Evolutionary conservation across 1,139 yeast species (phyloP), one percentile per base, ranked within the genome.

Genomic region (Nakaseomyces delphensis): DNA sequence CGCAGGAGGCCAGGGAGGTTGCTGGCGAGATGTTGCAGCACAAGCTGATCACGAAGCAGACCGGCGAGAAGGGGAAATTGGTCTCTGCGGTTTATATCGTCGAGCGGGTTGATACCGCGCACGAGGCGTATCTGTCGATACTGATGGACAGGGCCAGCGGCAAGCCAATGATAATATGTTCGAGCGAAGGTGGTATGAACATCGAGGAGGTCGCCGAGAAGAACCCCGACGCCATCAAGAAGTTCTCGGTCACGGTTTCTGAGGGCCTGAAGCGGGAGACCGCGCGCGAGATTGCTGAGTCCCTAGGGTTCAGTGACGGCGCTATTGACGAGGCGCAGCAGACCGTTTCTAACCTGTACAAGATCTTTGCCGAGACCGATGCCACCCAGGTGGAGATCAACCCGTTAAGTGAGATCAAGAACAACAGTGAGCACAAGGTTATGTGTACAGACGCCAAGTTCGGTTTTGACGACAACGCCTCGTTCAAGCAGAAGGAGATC

Each of bases 141-240:
- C 76, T 93, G 57, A 77, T 89, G 83, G 98, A 91, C 75, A 84
- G 99, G 71, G 76, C 79, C 54, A 74, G 82, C 52, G 95, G 89
- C 70, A 73, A 78, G 56, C 96, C 97, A 50, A 74, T 91, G 70
- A 85, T 91, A 63, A 96, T 91, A 54, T 96, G 96, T 39, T 86
- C 96, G 30, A 73, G 95, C 54, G 94, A 91, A 72, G 99, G 99
- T 73, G 99, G 99, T 74, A 89, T 93, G 95, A 96, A 91, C 70
- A 93, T 91, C 62, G 99, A 91, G 74, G 95, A 95, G 66, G 97
- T 93, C 54, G 99, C 98, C 48, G 83, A 83, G 56, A 79, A 76
- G 57, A 83, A 77, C 68, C 99, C 99, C 45, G 78, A 76, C 47
- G 95, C 96, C 55, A 93, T 91, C 71, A 83, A 86, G 72, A 80